Evolutionary conservation across 2,329 filamentous ascomycete species (phyloP).

Genomic region (Aspergillus carbonarius): DNA sequence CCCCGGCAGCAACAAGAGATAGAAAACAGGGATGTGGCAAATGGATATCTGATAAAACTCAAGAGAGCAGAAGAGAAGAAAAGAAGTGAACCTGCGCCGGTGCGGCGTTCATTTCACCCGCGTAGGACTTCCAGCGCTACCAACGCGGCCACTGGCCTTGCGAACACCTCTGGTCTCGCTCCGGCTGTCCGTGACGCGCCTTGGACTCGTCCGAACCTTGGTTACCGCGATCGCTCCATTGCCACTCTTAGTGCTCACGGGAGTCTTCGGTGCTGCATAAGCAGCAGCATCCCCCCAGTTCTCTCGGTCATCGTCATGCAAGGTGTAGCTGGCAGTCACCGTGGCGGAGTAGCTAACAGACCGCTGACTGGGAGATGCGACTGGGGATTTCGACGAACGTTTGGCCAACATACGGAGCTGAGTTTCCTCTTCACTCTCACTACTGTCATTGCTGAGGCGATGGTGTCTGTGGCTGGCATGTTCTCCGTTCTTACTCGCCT

Average conservation of each 20-base stretch:
- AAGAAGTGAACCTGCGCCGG: conserved; percentile 1
- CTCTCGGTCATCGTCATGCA: conserved; percentile 69
- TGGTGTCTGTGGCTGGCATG: conserved; percentile 52
- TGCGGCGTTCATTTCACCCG: conserved; percentile 28
- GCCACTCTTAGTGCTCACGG: conserved; percentile 55
- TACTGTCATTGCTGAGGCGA: conserved; percentile 57
- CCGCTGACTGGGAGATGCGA: conserved; percentile 62
- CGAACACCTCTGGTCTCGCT: conserved; percentile 43
- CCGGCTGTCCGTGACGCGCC: conserved; percentile 39
- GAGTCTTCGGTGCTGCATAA: conserved; percentile 49
- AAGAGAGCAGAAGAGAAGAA: conserved; percentile 6
- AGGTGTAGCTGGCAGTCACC: conserved; percentile 65
- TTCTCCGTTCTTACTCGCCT: conserved; percentile 26
- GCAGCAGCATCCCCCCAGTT: conserved; percentile 54
- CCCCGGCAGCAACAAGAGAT: conserved; percentile 13
- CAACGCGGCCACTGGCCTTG: conserved; percentile 49
- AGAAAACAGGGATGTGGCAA: conserved; percentile 3
- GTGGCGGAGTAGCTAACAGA: conserved; percentile 75
- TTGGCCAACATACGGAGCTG: conserved; percentile 72
- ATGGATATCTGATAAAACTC: conserved; percentile 14
- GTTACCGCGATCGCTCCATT: conserved; percentile 54
- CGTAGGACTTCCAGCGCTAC: conserved; percentile 40
- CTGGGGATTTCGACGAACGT: conserved; percentile 63
- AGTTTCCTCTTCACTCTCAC: conserved; percentile 79
- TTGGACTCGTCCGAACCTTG: conserved; percentile 63